A percentile compares a stretch with the other conserved stretches of the same genome.
These are phyloP conservation scores for Aureobasidium sp. DNA, from an alignment of 2,329 filamentous ascomycete species.

Conservation along the genomic window DNA sequence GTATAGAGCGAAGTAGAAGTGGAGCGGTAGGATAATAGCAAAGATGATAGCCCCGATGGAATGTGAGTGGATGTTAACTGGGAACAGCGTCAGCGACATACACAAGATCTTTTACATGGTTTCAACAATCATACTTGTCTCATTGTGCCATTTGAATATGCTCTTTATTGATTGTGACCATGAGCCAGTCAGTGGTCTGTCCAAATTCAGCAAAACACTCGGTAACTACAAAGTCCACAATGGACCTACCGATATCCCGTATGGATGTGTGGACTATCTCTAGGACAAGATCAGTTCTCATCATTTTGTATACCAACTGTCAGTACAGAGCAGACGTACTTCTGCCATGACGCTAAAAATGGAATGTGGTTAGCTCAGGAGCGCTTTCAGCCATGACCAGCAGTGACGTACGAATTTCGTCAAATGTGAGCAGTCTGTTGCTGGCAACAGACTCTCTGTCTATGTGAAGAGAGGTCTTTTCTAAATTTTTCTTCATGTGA, in stretches of 20 bases:
- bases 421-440: constrained; percentile 9
- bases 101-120: background rate
- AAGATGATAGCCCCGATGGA: constrained; percentile 16
- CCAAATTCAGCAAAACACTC: background rate
- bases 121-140: background rate
- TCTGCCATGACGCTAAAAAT: constrained; percentile 12
- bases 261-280: constrained; percentile 14
- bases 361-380: background rate
- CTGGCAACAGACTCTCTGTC: background rate
- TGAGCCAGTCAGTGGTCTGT: constrained; percentile 11
- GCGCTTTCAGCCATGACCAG: background rate
- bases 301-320: background rate
- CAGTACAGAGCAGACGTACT: background rate
- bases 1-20: constrained; percentile 16
- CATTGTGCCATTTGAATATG: constrained; percentile 16
- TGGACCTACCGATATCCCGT: constrained; percentile 14
- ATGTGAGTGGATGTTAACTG: constrained; percentile 21
- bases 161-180: constrained; percentile 4
- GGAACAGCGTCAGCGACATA: background rate
- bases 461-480: background rate
- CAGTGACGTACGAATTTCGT: constrained; percentile 16
- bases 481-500: background rate
- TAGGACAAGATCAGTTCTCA: background rate
- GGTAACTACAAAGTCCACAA: background rate
- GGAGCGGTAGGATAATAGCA: constrained; percentile 13